phyloP scores from a whole-genome alignment of 177 flowering plant species.

The Vitis hybrid region DNA sequence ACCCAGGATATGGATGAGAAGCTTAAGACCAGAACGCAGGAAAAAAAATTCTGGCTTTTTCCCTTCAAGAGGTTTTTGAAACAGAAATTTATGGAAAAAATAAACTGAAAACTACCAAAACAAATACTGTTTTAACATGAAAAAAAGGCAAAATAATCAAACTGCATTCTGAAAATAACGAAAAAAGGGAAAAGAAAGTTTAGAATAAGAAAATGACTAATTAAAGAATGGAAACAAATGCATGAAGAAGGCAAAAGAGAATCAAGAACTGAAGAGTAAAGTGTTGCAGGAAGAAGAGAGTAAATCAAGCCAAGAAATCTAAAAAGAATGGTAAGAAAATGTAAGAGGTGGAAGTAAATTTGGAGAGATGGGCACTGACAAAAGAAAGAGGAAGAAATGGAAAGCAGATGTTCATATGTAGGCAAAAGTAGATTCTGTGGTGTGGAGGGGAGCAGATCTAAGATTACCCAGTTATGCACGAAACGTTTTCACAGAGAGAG shows the following conservation, averaged over 20 bases:
- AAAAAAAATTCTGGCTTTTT: background rate
- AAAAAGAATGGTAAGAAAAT: no score
- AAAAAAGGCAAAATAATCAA: no score
- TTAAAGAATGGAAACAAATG: no score
- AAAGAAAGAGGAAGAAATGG: background rate
- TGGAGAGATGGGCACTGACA: background rate
- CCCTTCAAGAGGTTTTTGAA: no score
- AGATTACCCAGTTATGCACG: background rate
- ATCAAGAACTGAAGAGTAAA: background rate
- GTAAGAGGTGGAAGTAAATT: background rate
- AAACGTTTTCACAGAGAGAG: background rate
- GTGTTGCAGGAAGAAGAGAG: background rate
- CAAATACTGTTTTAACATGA: no score
- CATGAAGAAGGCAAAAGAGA: background rate
- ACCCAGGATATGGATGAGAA: no score
- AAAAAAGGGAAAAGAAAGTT: background rate
- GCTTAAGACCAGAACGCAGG: background rate
- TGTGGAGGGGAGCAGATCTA: background rate
- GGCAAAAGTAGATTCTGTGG: constrained; percentile 7
- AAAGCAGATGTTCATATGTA: background rate
- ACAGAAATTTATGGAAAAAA: no score
- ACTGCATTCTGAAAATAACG: no score
- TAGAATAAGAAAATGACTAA: no score
- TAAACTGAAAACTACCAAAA: no score
- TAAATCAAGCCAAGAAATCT: no score